Base-by-base conservation (phyloP, 805 yeast species). In the Candida dajiaensis region DNA sequence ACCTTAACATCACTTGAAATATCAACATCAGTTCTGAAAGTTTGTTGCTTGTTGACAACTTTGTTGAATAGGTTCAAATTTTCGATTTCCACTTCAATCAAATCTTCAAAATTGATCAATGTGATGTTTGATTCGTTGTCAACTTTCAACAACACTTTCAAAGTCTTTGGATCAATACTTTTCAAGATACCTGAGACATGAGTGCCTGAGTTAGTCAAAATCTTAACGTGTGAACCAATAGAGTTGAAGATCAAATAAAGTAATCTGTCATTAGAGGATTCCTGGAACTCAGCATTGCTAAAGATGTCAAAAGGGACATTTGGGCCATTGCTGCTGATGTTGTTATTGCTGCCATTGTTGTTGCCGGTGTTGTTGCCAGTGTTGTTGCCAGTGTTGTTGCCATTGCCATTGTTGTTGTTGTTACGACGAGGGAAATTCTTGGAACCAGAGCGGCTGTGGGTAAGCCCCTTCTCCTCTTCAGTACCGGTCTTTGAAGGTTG, bases 1-100 rank as follows among this genome's bases (percentile, higher is more conserved):
- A 58, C 57, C 6, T 56, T 53, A n/a, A 66, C 53, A 6, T 92
- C 26, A 15, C 42, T 43, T 6, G 60, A 54, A 44, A 94, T 92
- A 61, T 87, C 98, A 2, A 81, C 68, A 64, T 92, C 99, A 1
- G 97, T 94, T 62, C 78, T 81, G 71, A 92, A 92, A 7, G 38
- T 10, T 33, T 38, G 38, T 15, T 13, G 98, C 0, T 97, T 92
- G 61, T 77, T 80, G 70, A 92, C 90, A 12, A 31, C 48, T 48
- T 25, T 56, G 28, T 51, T 51, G 46, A 54, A 57, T 33, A 69
- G 58, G 43, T 64, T 65, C 40, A 66, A 53, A 41, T 58, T 54
- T 21, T 52, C 53, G 44, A 80, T 55, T 41, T 72, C 72, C 31
- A 69, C 59, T 35, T 72, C 74, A 26, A 69, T 65, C 21, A 70